These are phyloP conservation scores for Tricholomella constricta DNA, from an alignment of 768 basidiomycete genomes.

Conservation along the genomic window DNA sequence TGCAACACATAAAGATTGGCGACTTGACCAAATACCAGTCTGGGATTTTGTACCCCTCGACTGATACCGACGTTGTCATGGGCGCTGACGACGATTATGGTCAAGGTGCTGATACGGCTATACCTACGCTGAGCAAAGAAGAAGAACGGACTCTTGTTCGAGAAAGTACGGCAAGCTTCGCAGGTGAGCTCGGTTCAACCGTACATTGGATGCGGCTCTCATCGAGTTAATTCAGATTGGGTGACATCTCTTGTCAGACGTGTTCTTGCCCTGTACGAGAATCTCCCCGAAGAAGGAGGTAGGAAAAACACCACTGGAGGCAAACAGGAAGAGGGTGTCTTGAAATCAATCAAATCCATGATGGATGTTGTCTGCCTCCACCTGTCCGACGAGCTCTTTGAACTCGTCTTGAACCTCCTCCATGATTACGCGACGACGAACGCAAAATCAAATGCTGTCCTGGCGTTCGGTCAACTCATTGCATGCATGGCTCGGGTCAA, in stretches of 20 bases:
- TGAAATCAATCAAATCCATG: constrained; percentile 79
- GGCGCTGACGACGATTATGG: constrained; percentile 50
- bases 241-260: constrained; percentile 76
- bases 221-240: constrained; percentile 57
- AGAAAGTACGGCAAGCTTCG: constrained; percentile 78
- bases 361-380: constrained; percentile 82
- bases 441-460: constrained; percentile 87
- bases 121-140: constrained; percentile 49
- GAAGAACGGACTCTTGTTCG: constrained; percentile 75
- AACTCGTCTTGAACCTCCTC: constrained; percentile 81
- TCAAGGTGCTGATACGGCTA: constrained; percentile 38
- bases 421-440: constrained; percentile 88
- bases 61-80: constrained; percentile 57
- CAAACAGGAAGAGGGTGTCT: constrained; percentile 76
- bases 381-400: constrained; percentile 77
- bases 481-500: constrained; percentile 79
- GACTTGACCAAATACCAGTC: constrained; percentile 68
- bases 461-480: constrained; percentile 87
- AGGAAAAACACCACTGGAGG: constrained; percentile 83
- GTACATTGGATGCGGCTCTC: not conserved
- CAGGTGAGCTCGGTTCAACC: constrained; percentile 46
- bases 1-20: constrained; percentile 78
- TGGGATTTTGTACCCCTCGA: constrained; percentile 54
- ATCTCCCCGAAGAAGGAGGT: constrained; percentile 94
- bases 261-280: constrained; percentile 83